Percentiles rank a stretch among this genome's conserved stretches.
phyloP scores from a whole-genome alignment of 148 eudicot species.

The Beta vulgaris region DNA sequence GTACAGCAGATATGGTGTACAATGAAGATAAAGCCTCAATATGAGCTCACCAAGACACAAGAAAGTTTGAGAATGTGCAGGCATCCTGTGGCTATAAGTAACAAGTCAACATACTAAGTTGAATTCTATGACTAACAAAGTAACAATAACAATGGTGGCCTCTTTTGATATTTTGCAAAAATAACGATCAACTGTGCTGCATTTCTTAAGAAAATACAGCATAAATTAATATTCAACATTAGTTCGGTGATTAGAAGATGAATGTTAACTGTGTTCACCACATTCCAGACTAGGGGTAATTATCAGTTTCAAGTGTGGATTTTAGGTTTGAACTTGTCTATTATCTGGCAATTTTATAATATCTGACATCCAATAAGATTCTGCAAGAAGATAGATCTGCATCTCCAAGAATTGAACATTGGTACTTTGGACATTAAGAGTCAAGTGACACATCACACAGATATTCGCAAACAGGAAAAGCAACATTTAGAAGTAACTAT shows the following conservation, averaged over 20 bases:
- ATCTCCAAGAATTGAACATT: background rate
- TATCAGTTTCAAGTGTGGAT: background rate
- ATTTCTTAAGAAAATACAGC: background rate
- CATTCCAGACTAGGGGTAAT: background rate
- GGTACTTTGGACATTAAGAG: background rate
- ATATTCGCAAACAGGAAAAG: background rate
- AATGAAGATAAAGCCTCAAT: background rate
- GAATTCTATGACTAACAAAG: background rate
- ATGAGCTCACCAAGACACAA: background rate
- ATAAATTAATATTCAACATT: background rate
- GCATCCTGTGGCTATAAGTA: background rate
- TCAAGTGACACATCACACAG: background rate
- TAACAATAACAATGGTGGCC: too few species aligned
- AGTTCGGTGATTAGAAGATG: background rate
- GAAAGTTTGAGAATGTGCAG: background rate
- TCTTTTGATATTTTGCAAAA: background rate
- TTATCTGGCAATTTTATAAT: background rate
- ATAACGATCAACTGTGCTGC: background rate
- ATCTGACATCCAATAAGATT: background rate
- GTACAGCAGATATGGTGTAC: background rate
- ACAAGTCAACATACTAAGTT: background rate
- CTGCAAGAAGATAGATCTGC: background rate
- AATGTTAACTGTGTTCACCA: background rate
- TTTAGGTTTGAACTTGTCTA: background rate
- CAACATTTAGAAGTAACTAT: background rate